phyloP scores from a whole-genome alignment of 1,284 basidiomycete genomes.

The Pseudozyma thailandica region DNA sequence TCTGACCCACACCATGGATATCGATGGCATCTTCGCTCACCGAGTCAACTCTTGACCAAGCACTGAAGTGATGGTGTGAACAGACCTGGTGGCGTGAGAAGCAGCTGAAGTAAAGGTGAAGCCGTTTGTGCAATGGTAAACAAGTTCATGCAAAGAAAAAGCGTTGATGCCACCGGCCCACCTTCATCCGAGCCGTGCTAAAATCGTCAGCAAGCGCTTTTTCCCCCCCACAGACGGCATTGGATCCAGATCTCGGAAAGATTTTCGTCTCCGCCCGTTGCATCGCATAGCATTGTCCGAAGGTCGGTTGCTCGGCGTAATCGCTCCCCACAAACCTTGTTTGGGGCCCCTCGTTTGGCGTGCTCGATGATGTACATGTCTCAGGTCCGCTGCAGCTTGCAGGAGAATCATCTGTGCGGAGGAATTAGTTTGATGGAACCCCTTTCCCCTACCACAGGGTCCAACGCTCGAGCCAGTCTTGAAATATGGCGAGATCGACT shows the following conservation, averaged over 20 bases:
- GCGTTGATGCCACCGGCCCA: constrained; percentile 1
- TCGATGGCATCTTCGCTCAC: too few relatives aligned
- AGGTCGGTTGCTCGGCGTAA: not conserved
- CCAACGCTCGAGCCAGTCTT: not conserved
- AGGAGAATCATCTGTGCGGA: not conserved
- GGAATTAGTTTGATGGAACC: not conserved
- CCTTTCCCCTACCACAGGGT: not conserved
- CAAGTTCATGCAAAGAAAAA: not conserved
- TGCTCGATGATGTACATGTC: too few relatives aligned
- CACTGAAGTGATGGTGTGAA: too few relatives aligned
- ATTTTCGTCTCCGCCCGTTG: not conserved
- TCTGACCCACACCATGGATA: too few relatives aligned
- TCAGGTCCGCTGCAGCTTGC: not conserved
- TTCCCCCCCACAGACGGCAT: not conserved
- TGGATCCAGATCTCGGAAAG: constrained; percentile 4
- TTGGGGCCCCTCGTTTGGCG: constrained; percentile 5
- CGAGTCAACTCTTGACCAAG: too few relatives aligned
- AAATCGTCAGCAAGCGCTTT: too few relatives aligned
- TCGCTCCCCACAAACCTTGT: not conserved
- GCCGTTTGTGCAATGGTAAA: not conserved
- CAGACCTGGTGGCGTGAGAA: too few relatives aligned
- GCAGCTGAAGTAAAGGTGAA: not conserved
- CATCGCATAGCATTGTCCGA: not conserved
- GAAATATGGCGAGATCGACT: too few relatives aligned
- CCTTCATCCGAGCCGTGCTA: not conserved